phyloP scores from a whole-genome alignment of 345 rosid species.

The Aquilaria sinensis region DNA sequence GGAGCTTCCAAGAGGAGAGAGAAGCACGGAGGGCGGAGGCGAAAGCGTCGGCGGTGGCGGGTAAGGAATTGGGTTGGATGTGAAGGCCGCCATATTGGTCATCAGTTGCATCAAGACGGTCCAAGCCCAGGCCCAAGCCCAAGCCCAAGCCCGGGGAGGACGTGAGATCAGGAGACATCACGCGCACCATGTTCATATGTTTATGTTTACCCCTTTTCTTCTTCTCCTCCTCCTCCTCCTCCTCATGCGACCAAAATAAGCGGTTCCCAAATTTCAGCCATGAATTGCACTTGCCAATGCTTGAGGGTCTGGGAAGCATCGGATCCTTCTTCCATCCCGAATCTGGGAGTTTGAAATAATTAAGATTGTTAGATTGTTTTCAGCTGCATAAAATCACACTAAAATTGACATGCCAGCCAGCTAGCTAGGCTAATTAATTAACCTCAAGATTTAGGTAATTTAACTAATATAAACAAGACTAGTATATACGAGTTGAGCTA shows the following conservation, averaged over 20 bases:
- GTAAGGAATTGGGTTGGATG: conserved; percentile 28
- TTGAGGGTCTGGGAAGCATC: neutral
- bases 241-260: neutral
- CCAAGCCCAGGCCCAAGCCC: conserved; percentile 13
- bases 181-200: neutral
- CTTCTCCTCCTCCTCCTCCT: neutral
- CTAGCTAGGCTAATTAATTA: too few species aligned
- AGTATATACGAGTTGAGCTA: too few species aligned
- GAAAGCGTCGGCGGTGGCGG: conserved; percentile 33
- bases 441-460: too few species aligned
- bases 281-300: neutral
- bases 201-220: neutral
- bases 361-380: neutral
- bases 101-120: conserved; percentile 35
- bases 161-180: conserved; percentile 28
- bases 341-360: neutral
- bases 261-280: neutral
- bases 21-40: conserved; percentile 34
- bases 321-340: conserved; percentile 11
- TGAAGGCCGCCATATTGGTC: conserved; percentile 44
- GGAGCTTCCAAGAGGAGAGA: conserved; percentile 27
- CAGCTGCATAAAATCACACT: neutral
- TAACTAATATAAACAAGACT: too few species aligned
- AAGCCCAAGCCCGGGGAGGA: neutral
- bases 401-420: too few species aligned